A percentile compares a stretch with the other conserved stretches of the same genome.
Conservation (phyloP, 331 rosid species). For the Quercus phellos region DNA sequence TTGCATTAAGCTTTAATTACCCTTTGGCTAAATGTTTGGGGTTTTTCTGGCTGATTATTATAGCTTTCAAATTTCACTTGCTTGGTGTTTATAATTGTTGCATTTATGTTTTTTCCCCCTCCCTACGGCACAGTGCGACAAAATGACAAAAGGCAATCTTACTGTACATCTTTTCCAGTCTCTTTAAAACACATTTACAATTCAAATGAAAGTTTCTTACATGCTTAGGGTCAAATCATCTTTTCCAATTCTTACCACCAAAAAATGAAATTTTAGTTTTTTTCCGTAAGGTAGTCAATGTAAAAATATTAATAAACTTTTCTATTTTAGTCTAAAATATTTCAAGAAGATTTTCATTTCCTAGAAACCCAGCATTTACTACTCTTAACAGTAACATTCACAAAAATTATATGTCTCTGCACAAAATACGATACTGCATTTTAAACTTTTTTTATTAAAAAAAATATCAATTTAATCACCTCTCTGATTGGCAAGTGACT, state of each 20-base stretch:
- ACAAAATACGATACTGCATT: slow-evolving; percentile 12
- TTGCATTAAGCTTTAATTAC: neutral
- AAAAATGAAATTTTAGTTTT: neutral
- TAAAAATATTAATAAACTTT: neutral
- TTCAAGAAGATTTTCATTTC: neutral
- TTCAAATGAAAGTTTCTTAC: neutral
- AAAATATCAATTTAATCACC: slow-evolving; percentile 31
- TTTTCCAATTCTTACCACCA: slow-evolving; percentile 4
- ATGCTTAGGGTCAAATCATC: too few species aligned
- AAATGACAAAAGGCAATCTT: slow-evolving; percentile 3
- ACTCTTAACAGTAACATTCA: neutral
- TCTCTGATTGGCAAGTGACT: slow-evolving; percentile 33
- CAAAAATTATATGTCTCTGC: neutral
- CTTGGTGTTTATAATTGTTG: neutral
- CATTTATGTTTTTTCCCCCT: neutral
- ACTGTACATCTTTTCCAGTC: slow-evolving; percentile 7
- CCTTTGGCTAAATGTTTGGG: neutral
- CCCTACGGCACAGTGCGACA: neutral
- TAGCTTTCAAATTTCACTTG: neutral
- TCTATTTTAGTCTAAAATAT: slow-evolving; percentile 1
- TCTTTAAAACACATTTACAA: slow-evolving; percentile 4
- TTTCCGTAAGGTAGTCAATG: neutral
- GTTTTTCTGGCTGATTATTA: neutral
- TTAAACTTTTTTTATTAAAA: neutral
- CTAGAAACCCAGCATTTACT: neutral